A percentile compares a stretch with the other conserved stretches of the same genome.
Conservation (phyloP, 2,329 filamentous ascomycete genomes). For the Fusarium continuum region DNA sequence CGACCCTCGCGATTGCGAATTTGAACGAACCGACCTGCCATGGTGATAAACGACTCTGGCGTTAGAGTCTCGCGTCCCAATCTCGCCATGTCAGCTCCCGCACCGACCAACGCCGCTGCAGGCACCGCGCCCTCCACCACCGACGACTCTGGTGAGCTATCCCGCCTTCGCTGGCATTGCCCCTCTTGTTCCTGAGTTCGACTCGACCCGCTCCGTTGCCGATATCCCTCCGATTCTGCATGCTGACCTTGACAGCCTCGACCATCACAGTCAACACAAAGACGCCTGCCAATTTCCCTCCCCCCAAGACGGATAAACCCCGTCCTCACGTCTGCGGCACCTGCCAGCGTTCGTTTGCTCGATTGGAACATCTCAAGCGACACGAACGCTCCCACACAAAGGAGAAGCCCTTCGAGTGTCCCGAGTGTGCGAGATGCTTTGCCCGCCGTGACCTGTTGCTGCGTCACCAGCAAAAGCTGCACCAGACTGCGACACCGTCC, state of each 20-base stretch:
- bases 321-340: constrained; percentile 93
- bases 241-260: constrained; percentile 53
- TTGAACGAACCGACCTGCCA: constrained; percentile 38
- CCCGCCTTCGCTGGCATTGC: constrained; percentile 44
- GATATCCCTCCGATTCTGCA: constrained; percentile 36
- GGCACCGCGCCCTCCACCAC: constrained; percentile 43
- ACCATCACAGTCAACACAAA: constrained; percentile 63
- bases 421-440: constrained; percentile 93
- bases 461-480: constrained; percentile 97
- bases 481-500: constrained; percentile 89
- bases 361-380: constrained; percentile 94
- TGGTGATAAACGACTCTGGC: constrained; percentile 54
- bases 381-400: constrained; percentile 99
- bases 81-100: constrained; percentile 51
- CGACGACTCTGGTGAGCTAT: constrained; percentile 55
- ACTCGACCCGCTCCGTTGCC: constrained; percentile 31
- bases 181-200: constrained; percentile 47
- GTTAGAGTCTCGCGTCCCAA: constrained; percentile 49
- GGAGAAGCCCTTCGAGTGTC: constrained; percentile 98
- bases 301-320: constrained; percentile 96
- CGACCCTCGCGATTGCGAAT: constrained; percentile 15
- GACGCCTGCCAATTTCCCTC: constrained; percentile 66
- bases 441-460: constrained; percentile 90
- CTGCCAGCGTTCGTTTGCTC: constrained; percentile 90
- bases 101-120: constrained; percentile 45